Evolutionary conservation across 2,329 filamentous ascomycete genomes (phyloP), one percentile per base, ranked within the genome.

Genomic region (Aspergillus proliferans): DNA sequence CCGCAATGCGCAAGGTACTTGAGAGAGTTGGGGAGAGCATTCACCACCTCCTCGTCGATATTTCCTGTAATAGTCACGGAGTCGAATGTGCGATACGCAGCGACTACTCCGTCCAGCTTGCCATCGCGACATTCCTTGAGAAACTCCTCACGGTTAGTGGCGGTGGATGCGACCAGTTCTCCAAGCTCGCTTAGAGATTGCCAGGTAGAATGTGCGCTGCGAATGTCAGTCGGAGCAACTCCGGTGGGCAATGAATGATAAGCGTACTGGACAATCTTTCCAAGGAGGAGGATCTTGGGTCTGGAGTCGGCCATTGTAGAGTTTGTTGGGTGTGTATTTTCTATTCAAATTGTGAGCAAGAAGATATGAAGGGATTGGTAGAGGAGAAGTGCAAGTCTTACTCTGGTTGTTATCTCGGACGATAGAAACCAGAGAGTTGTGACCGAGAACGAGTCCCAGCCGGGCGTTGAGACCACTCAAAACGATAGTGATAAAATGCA

Each of bases 21-120:
- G 49, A 71, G 51, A 2, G 65, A 68, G 33, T 60, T 66, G 1
- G 71, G 72, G 4, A 74, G 56, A 2, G 68, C 76, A 40, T 75
- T 67, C 33, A 91, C 69, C n/a, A 93, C 68, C 66, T 88, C 86
- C 41, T 76, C 76, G 64, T 94, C 86, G 53, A 93, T 72, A 18
- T 73, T 69, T 2, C 89, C 89, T 0, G 87, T 92, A 49, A 84
- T 74, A 10, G 61, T 62, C 39, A 80, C 72, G 28, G 83, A 87
- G 41, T 68, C 68, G 58, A 90, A 88, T 12, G 86, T 92, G 47
- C 88, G 81, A 69, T 86, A 93, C 24, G 79, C 77, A 34, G 79
- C 84, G 18, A 78, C 62, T 28, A 84, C 79, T 52, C 80, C 83
- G 55, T 88, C 81, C n/a, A 89, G 74, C 28, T 75, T 74, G 18